Conservation (phyloP, 2,329 filamentous ascomycete genomes). For the Phialophora verrucosa region DNA sequence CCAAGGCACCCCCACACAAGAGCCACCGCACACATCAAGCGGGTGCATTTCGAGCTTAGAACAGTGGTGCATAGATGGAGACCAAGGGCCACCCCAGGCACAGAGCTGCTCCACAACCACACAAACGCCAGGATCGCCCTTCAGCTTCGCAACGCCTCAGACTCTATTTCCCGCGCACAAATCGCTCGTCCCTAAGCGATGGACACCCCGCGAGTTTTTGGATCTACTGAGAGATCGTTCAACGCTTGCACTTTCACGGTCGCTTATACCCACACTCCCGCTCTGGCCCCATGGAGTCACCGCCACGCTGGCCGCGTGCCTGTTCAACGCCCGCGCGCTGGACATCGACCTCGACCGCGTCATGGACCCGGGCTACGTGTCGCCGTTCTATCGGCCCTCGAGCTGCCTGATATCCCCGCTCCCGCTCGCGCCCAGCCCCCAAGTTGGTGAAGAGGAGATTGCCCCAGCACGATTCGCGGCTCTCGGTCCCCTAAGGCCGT, state of each 20-base stretch:
- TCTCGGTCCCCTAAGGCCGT: slow-evolving; percentile 11
- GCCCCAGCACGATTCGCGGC: background rate
- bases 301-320: slow-evolving; percentile 20
- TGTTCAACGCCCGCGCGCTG: slow-evolving; percentile 21
- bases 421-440: no score
- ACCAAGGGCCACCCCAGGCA: no score
- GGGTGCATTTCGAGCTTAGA: background rate
- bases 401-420: background rate
- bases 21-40: background rate
- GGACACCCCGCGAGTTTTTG: slow-evolving; percentile 15
- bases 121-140: background rate
- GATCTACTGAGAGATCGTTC: slow-evolving; percentile 3
- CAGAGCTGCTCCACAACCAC: background rate
- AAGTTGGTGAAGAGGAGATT: no score
- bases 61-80: no score
- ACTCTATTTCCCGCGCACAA: slow-evolving; percentile 15
- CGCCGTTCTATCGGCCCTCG: slow-evolving; percentile 22
- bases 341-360: slow-evolving; percentile 23
- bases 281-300: slow-evolving; percentile 12
- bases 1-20: background rate
- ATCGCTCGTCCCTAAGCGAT: slow-evolving; percentile 11
- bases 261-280: background rate
- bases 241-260: slow-evolving; percentile 13
- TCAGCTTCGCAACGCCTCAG: slow-evolving; percentile 23
- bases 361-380: slow-evolving; percentile 23